Conservation (phyloP, 2,329 filamentous ascomycete species). For the Epichloe gansuensis region DNA sequence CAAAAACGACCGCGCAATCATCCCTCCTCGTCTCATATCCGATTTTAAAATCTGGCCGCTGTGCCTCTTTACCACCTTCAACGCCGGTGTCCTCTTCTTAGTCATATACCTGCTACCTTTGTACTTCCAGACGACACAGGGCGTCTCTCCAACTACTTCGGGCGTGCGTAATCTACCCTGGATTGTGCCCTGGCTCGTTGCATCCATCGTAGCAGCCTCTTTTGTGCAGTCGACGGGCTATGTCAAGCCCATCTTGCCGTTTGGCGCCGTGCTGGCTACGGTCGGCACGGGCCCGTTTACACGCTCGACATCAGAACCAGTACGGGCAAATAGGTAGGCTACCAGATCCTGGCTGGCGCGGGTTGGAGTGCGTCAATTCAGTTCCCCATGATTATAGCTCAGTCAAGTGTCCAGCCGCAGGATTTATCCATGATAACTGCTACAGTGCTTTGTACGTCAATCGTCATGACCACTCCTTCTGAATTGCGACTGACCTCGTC, state of each 20-base stretch:
- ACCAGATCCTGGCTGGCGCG: slow-evolving; percentile 28
- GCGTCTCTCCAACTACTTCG: slow-evolving; percentile 27
- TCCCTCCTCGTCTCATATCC: slow-evolving; percentile 23
- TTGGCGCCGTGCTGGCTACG: slow-evolving; percentile 20
- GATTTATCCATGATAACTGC: background rate
- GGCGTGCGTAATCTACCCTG: slow-evolving; percentile 28
- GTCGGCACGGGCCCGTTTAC: slow-evolving; percentile 30
- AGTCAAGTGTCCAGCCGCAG: slow-evolving; percentile 8
- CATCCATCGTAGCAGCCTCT: background rate
- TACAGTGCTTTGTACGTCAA: slow-evolving; percentile 27
- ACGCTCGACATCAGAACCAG: slow-evolving; percentile 24
- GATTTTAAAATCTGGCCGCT: slow-evolving; percentile 27
- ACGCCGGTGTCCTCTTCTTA: slow-evolving; percentile 21
- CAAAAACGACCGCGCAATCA: slow-evolving; percentile 24
- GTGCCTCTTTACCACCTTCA: slow-evolving; percentile 25
- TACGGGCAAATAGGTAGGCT: slow-evolving; percentile 30
- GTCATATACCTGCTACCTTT: slow-evolving; percentile 29
- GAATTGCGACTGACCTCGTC: background rate
- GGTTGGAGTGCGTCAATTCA: slow-evolving; percentile 28
- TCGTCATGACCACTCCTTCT: background rate
- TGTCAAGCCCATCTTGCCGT: slow-evolving; percentile 31
- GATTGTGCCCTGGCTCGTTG: slow-evolving; percentile 22
- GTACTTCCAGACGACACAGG: slow-evolving; percentile 35
- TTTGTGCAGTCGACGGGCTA: slow-evolving; percentile 21
- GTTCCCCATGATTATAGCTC: slow-evolving; percentile 26